Base-by-base conservation (phyloP, 768 basidiomycete species). In the Coprinopsis strossmayeri region DNA sequence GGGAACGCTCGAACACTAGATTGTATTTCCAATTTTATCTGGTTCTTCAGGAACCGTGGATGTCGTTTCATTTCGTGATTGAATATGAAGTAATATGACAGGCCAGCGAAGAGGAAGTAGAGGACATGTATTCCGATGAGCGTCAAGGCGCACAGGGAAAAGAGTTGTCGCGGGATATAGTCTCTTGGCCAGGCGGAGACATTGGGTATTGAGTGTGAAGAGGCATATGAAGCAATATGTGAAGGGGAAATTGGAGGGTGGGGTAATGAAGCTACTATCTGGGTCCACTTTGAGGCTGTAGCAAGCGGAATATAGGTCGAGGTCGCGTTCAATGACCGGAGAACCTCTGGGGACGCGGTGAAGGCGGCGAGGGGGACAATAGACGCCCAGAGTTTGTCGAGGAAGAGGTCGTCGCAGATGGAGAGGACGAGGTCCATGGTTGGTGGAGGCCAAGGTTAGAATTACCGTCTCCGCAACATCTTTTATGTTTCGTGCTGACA, bases 11-110 rank as follows among this genome's bases (percentile, higher is more conserved):
- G 70, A 43, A 96, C 49, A 51, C 85, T 88, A 51, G 63, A 66
- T 52, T 73, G 67, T 52, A 99, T 98, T 69, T 99, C 96, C 17
- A 73, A 64, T 54, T 68, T 76, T 55, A 89, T 79, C 64, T 99
- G 96, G 60, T 93, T 81, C 61, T 89, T 85, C 38, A 96, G 72
- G 69, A 94, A 99, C 25, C 89, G 79, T 0, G 96, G 96, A 68
- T 99, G 96, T 26, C 77, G 74, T 85, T 88, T 94, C 91, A 87
- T 96, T 18, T 86, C 87, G 59, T 87, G 87, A 68, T 98, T 92
- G 78, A 97, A 99, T 48, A 98, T 80, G 66, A 75, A 83, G 37
- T 67, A 66, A 69, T 91, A 99, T 2, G 91, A 92, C 21, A 89
- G 65, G 35, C 76, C 70, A n/a, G 92, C 93, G 56, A 97, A 87